Conservation (phyloP, 495 filamentous ascomycete species). For the Talaromyces ruber region DNA sequence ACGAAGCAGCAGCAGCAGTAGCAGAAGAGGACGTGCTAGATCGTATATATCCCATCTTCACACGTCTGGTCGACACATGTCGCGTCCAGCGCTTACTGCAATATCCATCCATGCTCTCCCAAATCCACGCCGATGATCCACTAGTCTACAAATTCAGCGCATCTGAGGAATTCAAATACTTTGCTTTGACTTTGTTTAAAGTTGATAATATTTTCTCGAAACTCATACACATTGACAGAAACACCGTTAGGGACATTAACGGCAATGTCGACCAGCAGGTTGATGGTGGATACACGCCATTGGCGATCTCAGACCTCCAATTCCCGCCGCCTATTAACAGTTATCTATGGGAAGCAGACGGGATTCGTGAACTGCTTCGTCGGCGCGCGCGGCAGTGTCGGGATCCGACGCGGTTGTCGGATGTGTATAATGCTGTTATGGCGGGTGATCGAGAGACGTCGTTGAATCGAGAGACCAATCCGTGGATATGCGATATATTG, state of each 20-base stretch:
- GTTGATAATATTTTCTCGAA: not conserved
- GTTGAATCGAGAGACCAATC: not conserved
- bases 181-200: constrained; percentile 1
- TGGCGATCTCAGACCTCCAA: not conserved
- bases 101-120: constrained; percentile 2
- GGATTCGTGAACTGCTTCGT: not conserved
- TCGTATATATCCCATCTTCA: constrained; percentile 2
- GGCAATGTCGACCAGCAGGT: not conserved
- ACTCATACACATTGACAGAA: not conserved
- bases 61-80: constrained; percentile 2
- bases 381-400: constrained; percentile 1
- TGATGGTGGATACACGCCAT: not conserved
- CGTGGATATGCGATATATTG: constrained; percentile 6
- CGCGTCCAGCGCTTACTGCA: constrained; percentile 1
- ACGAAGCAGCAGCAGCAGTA: no score
- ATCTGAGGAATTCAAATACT: constrained; percentile 5
- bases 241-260: not conserved
- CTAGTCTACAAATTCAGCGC: not conserved
- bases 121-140: not conserved
- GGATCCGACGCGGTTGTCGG: not conserved
- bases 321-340: not conserved
- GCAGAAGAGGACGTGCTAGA: not conserved
- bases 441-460: not conserved
- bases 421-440: not conserved
- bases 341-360: not conserved